Evolutionary conservation across 148 eudicot genomes (phyloP).

Genomic region (Persicaria maculosa): DNA sequence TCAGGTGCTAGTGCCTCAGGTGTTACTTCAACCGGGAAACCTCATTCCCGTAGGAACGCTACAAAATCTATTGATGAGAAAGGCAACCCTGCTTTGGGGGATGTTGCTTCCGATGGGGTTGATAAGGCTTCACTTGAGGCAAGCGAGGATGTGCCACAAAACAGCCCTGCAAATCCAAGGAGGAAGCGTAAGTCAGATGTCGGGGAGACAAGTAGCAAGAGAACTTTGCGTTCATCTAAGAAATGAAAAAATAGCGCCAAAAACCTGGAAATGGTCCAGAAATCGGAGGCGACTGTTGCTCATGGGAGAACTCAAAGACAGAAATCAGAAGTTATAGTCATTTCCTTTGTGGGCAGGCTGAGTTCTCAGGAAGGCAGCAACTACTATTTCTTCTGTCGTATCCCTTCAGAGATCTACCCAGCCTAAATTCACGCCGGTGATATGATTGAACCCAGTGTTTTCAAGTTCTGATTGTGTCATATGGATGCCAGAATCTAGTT

Average conservation of each 20-base stretch:
- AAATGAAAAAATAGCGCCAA: not conserved
- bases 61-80: slow-evolving; percentile 24
- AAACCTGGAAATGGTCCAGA: not conserved
- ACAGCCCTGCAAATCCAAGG: not conserved
- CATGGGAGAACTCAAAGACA: not conserved
- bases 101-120: not conserved
- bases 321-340: not conserved
- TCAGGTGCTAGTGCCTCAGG: not conserved
- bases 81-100: not conserved
- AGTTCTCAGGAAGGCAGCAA: not conserved
- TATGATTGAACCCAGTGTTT: not conserved
- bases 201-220: not conserved
- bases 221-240: not conserved
- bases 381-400: not conserved
- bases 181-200: not conserved
- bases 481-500: no score
- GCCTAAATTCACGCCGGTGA: not conserved
- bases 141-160: not conserved
- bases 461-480: not conserved
- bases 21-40: not conserved
- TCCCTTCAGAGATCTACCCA: no score
- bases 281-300: not conserved
- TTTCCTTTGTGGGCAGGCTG: not conserved
- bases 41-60: not conserved
- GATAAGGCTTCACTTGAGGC: not conserved